A percentile compares a stretch with the other conserved stretches of the same genome.
phyloP scores from a whole-genome alignment of 116 monocot genomes.

The Papilionanthe hybrid region DNA sequence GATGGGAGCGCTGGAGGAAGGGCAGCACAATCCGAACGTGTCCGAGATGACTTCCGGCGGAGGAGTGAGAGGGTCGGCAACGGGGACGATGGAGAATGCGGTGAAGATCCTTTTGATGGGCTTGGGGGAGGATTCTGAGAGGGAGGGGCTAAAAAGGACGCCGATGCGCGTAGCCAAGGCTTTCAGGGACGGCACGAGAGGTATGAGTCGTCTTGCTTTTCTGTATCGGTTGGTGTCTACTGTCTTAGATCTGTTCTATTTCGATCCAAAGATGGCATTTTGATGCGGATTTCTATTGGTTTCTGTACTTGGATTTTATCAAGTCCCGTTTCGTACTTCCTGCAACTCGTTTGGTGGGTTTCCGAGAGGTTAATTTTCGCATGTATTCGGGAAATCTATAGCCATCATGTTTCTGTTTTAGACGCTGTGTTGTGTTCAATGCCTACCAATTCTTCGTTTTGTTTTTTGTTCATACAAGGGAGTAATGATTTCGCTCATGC shows the following conservation, averaged over 20 bases:
- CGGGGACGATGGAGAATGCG: conserved; percentile 15
- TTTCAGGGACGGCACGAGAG: conserved; percentile 17
- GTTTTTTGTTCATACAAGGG: too few species aligned
- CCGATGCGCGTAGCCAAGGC: conserved; percentile 27
- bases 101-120: conserved; percentile 17
- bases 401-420: too few species aligned
- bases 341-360: not conserved
- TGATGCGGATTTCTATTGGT: not conserved
- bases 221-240: not conserved
- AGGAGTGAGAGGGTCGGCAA: not conserved
- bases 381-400: not conserved
- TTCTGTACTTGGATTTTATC: too few species aligned
- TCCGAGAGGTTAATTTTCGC: not conserved
- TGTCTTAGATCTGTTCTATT: not conserved
- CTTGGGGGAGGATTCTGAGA: conserved; percentile 21
- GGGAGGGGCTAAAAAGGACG: conserved; percentile 25
- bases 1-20: conserved; percentile 5
- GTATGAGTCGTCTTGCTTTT: not conserved
- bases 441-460: too few species aligned
- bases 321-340: not conserved
- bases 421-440: too few species aligned
- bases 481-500: not conserved
- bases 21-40: not conserved
- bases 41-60: not conserved
- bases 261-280: not conserved